These are phyloP conservation scores for Thraustotheca clavata DNA, from an alignment of 352 stramenopile genomes.

Conservation along the genomic window DNA sequence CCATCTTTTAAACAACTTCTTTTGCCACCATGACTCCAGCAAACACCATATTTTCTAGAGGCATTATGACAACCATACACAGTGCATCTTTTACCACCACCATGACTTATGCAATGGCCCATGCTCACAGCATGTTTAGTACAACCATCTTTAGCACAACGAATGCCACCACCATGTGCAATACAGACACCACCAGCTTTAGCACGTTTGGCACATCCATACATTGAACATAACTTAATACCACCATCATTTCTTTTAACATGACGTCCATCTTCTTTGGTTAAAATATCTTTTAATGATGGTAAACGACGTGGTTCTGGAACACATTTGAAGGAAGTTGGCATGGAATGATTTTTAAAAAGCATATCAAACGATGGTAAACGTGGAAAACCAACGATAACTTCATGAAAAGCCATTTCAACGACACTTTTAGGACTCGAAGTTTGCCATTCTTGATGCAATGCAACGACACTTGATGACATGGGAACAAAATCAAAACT, in stretches of 20 bases:
- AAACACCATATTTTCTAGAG: conserved; percentile 73
- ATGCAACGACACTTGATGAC: no score
- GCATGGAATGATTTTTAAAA: neutral
- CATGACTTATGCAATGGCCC: conserved; percentile 79
- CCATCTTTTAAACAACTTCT: conserved; percentile 67
- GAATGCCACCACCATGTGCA: conserved; percentile 62
- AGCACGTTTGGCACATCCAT: conserved; percentile 64
- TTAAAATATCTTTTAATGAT: neutral
- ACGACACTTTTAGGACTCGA: neutral
- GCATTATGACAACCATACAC: conserved; percentile 67
- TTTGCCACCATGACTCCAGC: conserved; percentile 74
- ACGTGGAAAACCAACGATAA: neutral
- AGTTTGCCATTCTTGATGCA: no score
- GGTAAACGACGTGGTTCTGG: neutral
- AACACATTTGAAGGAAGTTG: neutral
- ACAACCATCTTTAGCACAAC: conserved; percentile 61
- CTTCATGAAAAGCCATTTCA: neutral
- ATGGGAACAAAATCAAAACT: no score
- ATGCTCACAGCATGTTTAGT: conserved; percentile 75
- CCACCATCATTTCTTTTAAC: conserved; percentile 3
- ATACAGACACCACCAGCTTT: conserved; percentile 78
- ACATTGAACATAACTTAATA: conserved; percentile 70
- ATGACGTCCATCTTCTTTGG: no score
- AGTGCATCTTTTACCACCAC: conserved; percentile 69
- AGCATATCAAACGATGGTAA: neutral